Conservation (phyloP, 306 rosid genomes). For the Prunus davidiana region DNA sequence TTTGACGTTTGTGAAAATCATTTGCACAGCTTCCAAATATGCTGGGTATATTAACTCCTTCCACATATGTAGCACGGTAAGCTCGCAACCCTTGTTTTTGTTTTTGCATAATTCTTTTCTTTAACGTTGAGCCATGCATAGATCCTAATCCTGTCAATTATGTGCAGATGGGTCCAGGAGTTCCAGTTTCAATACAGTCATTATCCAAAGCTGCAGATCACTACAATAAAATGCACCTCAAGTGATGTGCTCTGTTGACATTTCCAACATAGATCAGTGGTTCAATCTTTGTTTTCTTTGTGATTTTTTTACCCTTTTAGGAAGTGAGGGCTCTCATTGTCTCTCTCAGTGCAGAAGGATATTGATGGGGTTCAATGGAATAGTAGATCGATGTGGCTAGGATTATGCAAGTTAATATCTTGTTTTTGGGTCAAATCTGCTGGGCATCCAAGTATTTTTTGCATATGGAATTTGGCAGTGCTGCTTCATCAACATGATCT, state of each 20-base stretch:
- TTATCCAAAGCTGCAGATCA: conserved; percentile 89
- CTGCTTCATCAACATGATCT: neutral
- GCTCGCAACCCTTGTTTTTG: conserved; percentile 22
- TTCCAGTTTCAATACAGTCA: conserved; percentile 81
- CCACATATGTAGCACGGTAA: conserved; percentile 92
- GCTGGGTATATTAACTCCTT: conserved; percentile 91
- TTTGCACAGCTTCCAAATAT: conserved; percentile 82
- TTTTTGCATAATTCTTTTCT: neutral
- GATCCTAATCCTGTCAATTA: conserved; percentile 10
- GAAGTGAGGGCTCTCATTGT: neutral
- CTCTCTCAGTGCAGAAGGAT: neutral
- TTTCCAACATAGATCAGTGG: conserved; percentile 1
- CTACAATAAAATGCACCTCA: conserved; percentile 61
- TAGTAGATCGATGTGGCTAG: neutral
- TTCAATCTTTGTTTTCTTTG: neutral
- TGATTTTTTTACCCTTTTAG: neutral
- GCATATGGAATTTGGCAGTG: neutral
- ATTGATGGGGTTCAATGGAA: neutral
- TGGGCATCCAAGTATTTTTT: neutral
- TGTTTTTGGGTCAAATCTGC: neutral
- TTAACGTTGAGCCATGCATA: neutral
- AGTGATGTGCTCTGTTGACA: conserved; percentile 25
- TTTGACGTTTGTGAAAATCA: neutral
- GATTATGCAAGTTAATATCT: neutral
- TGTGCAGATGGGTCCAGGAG: conserved; percentile 91